Percentiles rank a stretch among this genome's conserved stretches.
These are phyloP conservation scores for Rhodofomes roseus DNA, from an alignment of 1,284 basidiomycete genomes.

Conservation along the genomic window DNA sequence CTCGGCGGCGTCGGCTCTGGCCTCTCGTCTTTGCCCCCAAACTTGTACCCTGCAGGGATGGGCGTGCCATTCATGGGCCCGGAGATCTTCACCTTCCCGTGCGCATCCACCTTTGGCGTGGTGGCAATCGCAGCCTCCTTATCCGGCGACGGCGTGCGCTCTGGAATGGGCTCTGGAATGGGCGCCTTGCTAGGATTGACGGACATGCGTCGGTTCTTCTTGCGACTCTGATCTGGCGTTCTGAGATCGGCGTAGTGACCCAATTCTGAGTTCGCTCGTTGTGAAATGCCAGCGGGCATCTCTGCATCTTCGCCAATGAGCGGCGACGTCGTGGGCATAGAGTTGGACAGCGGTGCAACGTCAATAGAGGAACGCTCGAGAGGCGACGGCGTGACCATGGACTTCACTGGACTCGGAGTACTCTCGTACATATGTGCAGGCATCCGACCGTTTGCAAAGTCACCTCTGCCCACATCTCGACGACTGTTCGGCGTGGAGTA, in stretches of 20 bases:
- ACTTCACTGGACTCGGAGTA: constrained; percentile 48
- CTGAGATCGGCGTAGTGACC: constrained; percentile 71
- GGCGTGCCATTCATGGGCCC: constrained; percentile 83
- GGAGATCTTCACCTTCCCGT: constrained; percentile 80
- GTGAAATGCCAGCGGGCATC: constrained; percentile 32
- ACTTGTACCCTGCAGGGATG: constrained; percentile 87
- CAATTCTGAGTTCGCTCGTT: constrained; percentile 72
- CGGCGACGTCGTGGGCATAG: constrained; percentile 45
- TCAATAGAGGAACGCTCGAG: constrained; percentile 41
- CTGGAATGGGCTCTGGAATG: constrained; percentile 48
- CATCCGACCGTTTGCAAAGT: constrained; percentile 57
- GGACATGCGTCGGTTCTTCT: constrained; percentile 49
- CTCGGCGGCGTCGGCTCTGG: constrained; percentile 35
- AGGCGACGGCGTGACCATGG: constrained; percentile 40
- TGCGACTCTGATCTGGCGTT: constrained; percentile 52
- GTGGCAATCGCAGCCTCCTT: constrained; percentile 33
- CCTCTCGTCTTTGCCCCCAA: constrained; percentile 64
- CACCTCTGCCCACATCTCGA: constrained; percentile 61
- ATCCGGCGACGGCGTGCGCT: constrained; percentile 61
- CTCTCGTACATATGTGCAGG: constrained; percentile 43
- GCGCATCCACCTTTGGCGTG: constrained; percentile 33
- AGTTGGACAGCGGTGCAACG: constrained; percentile 53
- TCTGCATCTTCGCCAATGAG: constrained; percentile 37
- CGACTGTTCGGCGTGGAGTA: constrained; percentile 32
- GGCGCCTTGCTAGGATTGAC: constrained; percentile 46